Evolutionary conservation across 2,329 filamentous ascomycete species (phyloP), one percentile per base, ranked within the genome.

Genomic region (Alternaria infectoria): DNA sequence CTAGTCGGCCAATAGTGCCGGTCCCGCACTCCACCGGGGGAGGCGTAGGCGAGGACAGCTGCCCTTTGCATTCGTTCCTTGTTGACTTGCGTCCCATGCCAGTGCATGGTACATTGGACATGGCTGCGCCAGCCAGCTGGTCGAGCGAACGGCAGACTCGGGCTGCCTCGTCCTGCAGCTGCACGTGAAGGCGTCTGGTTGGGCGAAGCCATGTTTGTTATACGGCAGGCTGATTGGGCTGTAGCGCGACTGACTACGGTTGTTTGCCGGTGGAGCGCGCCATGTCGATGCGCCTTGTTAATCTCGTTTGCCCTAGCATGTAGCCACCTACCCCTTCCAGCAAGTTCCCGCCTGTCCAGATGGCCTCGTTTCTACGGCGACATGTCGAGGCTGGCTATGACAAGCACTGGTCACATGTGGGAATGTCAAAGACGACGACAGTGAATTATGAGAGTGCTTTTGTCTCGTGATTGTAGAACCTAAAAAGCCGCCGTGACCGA

Each of bases 401-500:
- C 15, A 17, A 40, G 36, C 36, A 40, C 36, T 40, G n/a, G 36
- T 40, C 36, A 40, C 15, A 17, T 17, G n/a, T 40, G 36, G 36
- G 8, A 40, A 40, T 28, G 30, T 49, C 40, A 21, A 9, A 49
- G 26, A 36, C 25, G n/a, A 21, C n/a, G 40, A 32, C 19, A 32
- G 13, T 23, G 25, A 45, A 62, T 62, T 62, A 62, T 52, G 56
- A 58, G 50, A 55, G 51, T 45, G 56, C 60, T 62, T 52, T 60
- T 54, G 51, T 63, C 61, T 63, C 61, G 61, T 63, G 23, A 70
- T 69, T 66, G 70, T 68, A 71, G 68, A 69, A 70, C 67, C 71
- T 72, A 66, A 64, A 70, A 67, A 68, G 72, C 74, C 65, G 64
- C 58, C 67, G 66, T 52, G 61, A 67, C 70, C 64, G 62, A 70